phyloP scores from a whole-genome alignment of 257 asterid species.

The Solanum sejunctum region DNA sequence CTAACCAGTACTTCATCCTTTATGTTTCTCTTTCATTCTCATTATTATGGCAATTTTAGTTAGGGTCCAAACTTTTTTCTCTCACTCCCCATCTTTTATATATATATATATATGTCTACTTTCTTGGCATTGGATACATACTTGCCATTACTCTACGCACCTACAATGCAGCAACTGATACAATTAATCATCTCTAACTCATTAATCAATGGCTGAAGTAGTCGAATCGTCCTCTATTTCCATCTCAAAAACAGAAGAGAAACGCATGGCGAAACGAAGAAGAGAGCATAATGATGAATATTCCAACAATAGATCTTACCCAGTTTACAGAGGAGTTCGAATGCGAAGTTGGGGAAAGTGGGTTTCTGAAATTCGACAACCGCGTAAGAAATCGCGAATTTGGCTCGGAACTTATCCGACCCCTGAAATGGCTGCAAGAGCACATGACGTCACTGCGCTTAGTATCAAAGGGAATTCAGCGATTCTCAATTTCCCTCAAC shows the following conservation, averaged over 20 bases:
- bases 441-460: slow-evolving; percentile 1
- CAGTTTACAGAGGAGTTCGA: slow-evolving; percentile 1
- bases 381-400: background rate
- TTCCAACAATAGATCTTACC: background rate
- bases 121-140: background rate
- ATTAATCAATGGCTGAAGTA: background rate
- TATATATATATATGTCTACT: background rate
- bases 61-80: background rate
- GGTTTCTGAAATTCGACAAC: slow-evolving; percentile 1
- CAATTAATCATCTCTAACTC: background rate
- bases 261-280: background rate
- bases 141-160: background rate
- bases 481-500: background rate
- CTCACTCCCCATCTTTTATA: background rate
- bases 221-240: background rate
- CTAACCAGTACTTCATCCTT: too few relatives aligned
- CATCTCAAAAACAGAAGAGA: background rate
- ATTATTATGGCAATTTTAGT: background rate
- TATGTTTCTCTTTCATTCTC: background rate
- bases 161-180: background rate
- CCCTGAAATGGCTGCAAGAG: slow-evolving; percentile 3
- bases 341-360: slow-evolving; percentile 1
- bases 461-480: background rate
- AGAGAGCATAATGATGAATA: background rate
- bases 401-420: background rate